Conservation (phyloP, 2,329 filamentous ascomycete genomes). For the Apiospora phragmitis region DNA sequence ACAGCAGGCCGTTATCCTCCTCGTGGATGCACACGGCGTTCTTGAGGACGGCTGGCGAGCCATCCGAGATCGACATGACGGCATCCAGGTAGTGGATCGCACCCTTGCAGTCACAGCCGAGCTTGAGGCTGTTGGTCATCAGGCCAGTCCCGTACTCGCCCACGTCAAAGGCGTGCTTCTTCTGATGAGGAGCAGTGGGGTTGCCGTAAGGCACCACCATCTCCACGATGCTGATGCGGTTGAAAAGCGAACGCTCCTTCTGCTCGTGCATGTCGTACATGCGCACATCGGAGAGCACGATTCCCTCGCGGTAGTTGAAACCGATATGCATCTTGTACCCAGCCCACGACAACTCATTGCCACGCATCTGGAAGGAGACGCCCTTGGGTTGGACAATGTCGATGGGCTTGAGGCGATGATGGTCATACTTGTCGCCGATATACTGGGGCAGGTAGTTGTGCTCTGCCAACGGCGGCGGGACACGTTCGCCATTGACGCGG, state of each 20-base stretch:
- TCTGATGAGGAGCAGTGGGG: slow-evolving; percentile 62
- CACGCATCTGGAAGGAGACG: slow-evolving; percentile 54
- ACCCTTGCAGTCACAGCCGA: slow-evolving; percentile 70
- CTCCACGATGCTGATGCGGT: slow-evolving; percentile 71
- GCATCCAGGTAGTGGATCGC: slow-evolving; percentile 50
- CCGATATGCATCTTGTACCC: slow-evolving; percentile 54
- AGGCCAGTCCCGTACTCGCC: slow-evolving; percentile 64
- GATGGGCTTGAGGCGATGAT: slow-evolving; percentile 50
- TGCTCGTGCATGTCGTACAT: slow-evolving; percentile 64
- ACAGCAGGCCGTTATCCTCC: slow-evolving; percentile 72
- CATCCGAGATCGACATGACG: slow-evolving; percentile 69
- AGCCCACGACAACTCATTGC: slow-evolving; percentile 51
- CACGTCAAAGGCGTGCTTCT: slow-evolving; percentile 64
- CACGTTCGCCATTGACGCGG: slow-evolving; percentile 32
- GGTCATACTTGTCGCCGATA: slow-evolving; percentile 36
- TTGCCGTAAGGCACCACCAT: slow-evolving; percentile 75
- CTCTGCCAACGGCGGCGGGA: slow-evolving; percentile 40
- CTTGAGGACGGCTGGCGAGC: slow-evolving; percentile 68
- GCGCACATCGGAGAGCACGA: slow-evolving; percentile 54
- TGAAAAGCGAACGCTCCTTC: slow-evolving; percentile 66
- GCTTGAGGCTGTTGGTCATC: slow-evolving; percentile 62
- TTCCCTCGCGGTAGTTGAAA: slow-evolving; percentile 53
- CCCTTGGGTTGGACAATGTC: slow-evolving; percentile 64
- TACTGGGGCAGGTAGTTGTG: slow-evolving; percentile 40
- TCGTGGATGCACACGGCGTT: slow-evolving; percentile 80